Evolutionary conservation across 108 stramenopile species (phyloP).

Genomic region (Ochromonas danica): DNA sequence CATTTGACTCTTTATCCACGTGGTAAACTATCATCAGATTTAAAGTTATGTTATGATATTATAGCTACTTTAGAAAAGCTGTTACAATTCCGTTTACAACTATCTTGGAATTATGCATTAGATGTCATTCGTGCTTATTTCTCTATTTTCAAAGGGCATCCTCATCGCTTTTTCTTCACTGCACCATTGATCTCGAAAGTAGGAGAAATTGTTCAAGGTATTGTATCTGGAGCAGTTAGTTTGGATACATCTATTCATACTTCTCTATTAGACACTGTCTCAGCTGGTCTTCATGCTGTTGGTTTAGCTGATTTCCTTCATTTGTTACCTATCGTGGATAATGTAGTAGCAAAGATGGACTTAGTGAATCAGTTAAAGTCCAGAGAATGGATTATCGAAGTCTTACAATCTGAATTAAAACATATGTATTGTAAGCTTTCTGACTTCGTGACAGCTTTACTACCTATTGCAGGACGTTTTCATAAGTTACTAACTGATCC

Average conservation of each 20-base stretch:
- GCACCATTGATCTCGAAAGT: background rate
- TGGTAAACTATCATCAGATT: no score
- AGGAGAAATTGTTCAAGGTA: background rate
- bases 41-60: background rate
- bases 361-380: background rate
- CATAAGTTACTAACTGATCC: background rate
- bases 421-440: background rate
- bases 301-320: background rate
- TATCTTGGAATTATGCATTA: background rate
- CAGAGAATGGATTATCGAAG: slow-evolving; percentile 1
- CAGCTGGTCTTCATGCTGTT: background rate
- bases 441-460: background rate
- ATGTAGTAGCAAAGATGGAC: background rate
- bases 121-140: slow-evolving; percentile 11
- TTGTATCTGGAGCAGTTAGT: background rate
- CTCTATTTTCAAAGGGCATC: background rate
- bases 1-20: no score
- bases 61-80: background rate
- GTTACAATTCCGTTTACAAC: background rate
- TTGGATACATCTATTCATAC: background rate
- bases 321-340: slow-evolving; percentile 20
- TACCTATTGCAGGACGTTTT: background rate
- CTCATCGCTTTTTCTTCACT: background rate
- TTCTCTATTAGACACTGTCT: background rate
- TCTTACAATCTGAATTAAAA: background rate